These are phyloP conservation scores for Geum urbanum DNA, from an alignment of 306 rosid species.

Conservation along the genomic window DNA sequence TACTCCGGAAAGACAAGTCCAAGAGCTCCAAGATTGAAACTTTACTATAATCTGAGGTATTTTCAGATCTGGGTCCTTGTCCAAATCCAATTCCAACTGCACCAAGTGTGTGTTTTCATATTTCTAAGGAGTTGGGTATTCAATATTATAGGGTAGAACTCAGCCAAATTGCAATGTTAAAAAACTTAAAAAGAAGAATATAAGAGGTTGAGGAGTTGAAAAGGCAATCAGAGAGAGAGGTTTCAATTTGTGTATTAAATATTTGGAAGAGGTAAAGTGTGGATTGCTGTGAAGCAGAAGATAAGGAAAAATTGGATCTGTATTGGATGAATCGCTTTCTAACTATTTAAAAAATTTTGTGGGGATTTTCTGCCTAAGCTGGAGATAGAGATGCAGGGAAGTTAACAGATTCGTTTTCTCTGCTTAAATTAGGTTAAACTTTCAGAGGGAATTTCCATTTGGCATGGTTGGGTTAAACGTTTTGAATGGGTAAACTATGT, in stretches of 20 bases:
- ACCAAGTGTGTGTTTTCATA: conserved; percentile 7
- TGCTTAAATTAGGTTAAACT: background rate
- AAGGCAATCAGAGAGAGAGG: background rate
- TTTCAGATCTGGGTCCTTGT: conserved; percentile 27
- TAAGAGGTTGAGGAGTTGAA: background rate
- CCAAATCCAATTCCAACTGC: conserved; percentile 29
- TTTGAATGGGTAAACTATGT: background rate
- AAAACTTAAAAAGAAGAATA: background rate
- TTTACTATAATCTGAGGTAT: conserved; percentile 16
- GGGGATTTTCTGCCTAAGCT: background rate
- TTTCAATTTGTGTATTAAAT: background rate
- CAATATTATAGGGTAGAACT: background rate
- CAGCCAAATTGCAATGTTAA: background rate
- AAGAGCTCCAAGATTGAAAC: conserved; percentile 22
- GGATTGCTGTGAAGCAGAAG: conserved; percentile 1
- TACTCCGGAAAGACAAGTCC: conserved; percentile 9
- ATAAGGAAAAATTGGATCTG: background rate
- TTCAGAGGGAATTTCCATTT: background rate
- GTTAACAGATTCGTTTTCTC: background rate
- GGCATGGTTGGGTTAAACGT: conserved; percentile 4
- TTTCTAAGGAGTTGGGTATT: conserved; percentile 1
- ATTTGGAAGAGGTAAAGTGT: background rate
- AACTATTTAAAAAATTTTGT: background rate
- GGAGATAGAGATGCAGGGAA: background rate
- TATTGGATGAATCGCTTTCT: conserved; percentile 8